Evolutionary conservation across 2,329 filamentous ascomycete genomes (phyloP).

Genomic region (Orbilia quercus): DNA sequence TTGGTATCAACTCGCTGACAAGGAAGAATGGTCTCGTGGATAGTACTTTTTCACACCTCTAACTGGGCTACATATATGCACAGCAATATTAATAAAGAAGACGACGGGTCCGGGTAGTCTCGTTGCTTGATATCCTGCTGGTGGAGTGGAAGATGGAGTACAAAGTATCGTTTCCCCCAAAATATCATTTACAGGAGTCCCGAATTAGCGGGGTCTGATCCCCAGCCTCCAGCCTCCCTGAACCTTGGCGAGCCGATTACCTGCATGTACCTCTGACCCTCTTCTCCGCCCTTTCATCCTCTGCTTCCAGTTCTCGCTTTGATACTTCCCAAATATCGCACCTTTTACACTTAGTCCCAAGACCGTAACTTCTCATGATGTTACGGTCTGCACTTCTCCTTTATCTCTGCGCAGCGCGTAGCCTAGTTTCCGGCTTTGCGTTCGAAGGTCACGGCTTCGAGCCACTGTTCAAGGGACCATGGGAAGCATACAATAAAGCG

Average conservation of each 20-base stretch:
- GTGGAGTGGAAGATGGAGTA: too few relatives aligned
- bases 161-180: too few relatives aligned
- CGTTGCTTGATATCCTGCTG: too few relatives aligned
- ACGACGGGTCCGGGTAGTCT: too few relatives aligned
- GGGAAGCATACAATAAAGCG: conserved; percentile 64
- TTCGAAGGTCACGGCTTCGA: conserved; percentile 46
- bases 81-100: too few relatives aligned
- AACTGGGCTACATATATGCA: too few relatives aligned
- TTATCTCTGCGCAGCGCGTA: conserved; percentile 40
- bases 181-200: too few relatives aligned
- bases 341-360: conserved; percentile 12
- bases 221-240: conserved; percentile 31
- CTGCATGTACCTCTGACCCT: background rate
- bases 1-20: conserved; percentile 8
- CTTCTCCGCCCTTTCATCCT: conserved; percentile 37
- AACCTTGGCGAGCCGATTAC: conserved; percentile 26
- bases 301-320: conserved; percentile 1
- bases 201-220: conserved; percentile 25
- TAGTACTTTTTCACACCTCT: conserved; percentile 16
- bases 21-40: too few relatives aligned
- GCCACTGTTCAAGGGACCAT: conserved; percentile 63
- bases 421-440: conserved; percentile 34
- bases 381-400: conserved; percentile 43
- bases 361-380: conserved; percentile 48
- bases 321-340: conserved; percentile 3